Conservation (phyloP, 805 yeast genomes). For the Metschnikowia lochheadii region DNA sequence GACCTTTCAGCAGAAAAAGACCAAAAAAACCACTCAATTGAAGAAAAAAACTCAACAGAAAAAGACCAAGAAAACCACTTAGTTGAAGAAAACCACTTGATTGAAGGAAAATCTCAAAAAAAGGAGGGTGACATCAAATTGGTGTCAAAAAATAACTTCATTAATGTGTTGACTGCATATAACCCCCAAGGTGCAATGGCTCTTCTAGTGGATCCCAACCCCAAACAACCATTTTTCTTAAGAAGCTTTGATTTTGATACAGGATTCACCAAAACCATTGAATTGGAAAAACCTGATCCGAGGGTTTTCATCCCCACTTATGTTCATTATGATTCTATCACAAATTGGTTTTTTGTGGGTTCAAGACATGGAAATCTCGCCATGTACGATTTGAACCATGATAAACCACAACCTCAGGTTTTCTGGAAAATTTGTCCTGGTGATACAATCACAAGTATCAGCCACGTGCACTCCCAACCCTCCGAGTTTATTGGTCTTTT, state of each 20-base stretch:
- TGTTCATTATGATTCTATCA: conserved; percentile 38
- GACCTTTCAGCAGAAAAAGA: no score
- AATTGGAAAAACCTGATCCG: conserved; percentile 23
- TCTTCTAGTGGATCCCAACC: conserved; percentile 66
- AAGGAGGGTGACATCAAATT: no score
- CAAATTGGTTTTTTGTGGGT: conserved; percentile 53
- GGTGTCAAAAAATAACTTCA: conserved; percentile 31
- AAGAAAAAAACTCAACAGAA: no score
- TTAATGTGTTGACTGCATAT: conserved; percentile 43
- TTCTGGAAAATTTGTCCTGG: conserved; percentile 50
- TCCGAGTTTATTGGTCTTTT: conserved; percentile 31
- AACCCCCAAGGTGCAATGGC: conserved; percentile 3
- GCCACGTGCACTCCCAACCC: conserved; percentile 27
- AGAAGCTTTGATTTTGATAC: conserved; percentile 24
- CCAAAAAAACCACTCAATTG: no score
- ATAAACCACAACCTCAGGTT: conserved; percentile 15
- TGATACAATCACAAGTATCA: conserved; percentile 62
- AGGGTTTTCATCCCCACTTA: conserved; percentile 36
- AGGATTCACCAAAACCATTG: conserved; percentile 17
- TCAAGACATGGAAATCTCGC: conserved; percentile 69
- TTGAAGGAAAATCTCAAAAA: no score
- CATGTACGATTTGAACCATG: conserved; percentile 40
- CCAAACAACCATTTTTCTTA: conserved; percentile 48
- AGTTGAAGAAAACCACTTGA: no score
- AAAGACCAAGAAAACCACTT: no score